Percentiles rank a stretch among this genome's conserved stretches.
Conservation (phyloP, 306 rosid genomes). For the Spatholobus suberectus region DNA sequence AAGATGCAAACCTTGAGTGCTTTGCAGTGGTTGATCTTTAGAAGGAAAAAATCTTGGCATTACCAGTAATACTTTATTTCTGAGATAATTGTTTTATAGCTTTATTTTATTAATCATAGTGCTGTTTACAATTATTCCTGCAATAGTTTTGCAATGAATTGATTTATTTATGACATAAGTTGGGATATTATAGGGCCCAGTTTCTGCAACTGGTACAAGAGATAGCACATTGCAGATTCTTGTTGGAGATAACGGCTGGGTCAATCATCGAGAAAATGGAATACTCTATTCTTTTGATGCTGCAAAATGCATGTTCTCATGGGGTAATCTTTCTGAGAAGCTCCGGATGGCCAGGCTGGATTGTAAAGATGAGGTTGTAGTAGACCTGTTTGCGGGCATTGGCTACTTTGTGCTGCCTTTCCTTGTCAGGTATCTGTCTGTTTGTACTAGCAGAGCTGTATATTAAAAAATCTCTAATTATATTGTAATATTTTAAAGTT, state of each 20-base stretch:
- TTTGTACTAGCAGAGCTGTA: constrained; percentile 14
- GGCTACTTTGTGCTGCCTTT: constrained; percentile 96
- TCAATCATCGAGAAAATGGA: constrained; percentile 90
- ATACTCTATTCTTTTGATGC: constrained; percentile 83
- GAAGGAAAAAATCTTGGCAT: constrained; percentile 15
- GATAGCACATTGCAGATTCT: constrained; percentile 90
- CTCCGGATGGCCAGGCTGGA: constrained; percentile 75
- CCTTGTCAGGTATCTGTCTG: constrained; percentile 74
- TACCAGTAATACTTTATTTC: constrained; percentile 20
- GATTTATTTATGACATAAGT: constrained; percentile 31
- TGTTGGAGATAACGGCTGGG: constrained; percentile 93
- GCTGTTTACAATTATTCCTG: constrained; percentile 32
- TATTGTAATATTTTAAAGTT: neutral
- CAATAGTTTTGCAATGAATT: constrained; percentile 24
- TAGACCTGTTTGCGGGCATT: constrained; percentile 91
- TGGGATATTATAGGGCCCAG: constrained; percentile 72
- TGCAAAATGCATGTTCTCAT: constrained; percentile 96
- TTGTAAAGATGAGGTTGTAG: constrained; percentile 77
- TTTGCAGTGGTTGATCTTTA: constrained; percentile 26
- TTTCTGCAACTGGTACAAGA: constrained; percentile 89
- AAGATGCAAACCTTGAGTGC: constrained; percentile 28
- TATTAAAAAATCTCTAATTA: constrained; percentile 29
- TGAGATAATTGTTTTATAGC: constrained; percentile 7
- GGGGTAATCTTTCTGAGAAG: constrained; percentile 98
- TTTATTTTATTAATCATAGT: constrained; percentile 6